Evolutionary conservation across 2,329 filamentous ascomycete species (phyloP).

Genomic region (Cladophialophora carrionii): DNA sequence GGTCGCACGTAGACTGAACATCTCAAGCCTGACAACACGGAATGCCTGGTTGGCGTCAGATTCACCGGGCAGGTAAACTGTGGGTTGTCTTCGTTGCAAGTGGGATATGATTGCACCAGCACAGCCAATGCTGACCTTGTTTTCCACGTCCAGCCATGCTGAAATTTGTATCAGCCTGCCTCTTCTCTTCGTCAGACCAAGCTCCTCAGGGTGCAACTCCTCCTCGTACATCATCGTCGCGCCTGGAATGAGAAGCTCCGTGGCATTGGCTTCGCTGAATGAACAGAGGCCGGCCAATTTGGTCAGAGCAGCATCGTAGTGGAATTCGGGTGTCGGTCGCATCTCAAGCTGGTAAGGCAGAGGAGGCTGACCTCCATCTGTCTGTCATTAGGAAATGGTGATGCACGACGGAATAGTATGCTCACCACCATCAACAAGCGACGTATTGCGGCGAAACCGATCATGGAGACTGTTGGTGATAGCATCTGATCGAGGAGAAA

Average conservation of each 20-base stretch:
- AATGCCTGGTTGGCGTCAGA: conserved; percentile 59
- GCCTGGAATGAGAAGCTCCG: conserved; percentile 66
- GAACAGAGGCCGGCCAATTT: conserved; percentile 65
- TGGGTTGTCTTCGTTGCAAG: conserved; percentile 68
- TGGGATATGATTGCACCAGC: conserved; percentile 84
- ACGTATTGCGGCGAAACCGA: conserved; percentile 46
- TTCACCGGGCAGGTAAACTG: conserved; percentile 65
- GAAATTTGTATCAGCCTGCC: conserved; percentile 70
- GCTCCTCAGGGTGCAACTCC: conserved; percentile 44
- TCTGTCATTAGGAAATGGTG: conserved; percentile 9
- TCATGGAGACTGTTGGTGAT: conserved; percentile 7
- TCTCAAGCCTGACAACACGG: conserved; percentile 66
- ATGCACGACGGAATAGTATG: conserved; percentile 8
- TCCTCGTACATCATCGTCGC: conserved; percentile 54
- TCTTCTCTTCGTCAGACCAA: conserved; percentile 59
- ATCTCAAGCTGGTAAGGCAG: conserved; percentile 67
- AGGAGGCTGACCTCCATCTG: conserved; percentile 38
- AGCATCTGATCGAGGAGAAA: conserved; percentile 61
- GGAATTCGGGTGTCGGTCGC: conserved; percentile 73
- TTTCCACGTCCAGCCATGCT: conserved; percentile 73
- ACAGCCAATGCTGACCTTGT: conserved; percentile 75
- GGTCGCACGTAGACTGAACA: conserved; percentile 69
- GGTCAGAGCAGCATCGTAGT: conserved; percentile 65
- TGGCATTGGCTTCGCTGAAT: conserved; percentile 47
- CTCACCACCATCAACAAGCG: conserved; percentile 42